Conservation (phyloP, 2,329 filamentous ascomycete species). For the Fusarium coicis region DNA sequence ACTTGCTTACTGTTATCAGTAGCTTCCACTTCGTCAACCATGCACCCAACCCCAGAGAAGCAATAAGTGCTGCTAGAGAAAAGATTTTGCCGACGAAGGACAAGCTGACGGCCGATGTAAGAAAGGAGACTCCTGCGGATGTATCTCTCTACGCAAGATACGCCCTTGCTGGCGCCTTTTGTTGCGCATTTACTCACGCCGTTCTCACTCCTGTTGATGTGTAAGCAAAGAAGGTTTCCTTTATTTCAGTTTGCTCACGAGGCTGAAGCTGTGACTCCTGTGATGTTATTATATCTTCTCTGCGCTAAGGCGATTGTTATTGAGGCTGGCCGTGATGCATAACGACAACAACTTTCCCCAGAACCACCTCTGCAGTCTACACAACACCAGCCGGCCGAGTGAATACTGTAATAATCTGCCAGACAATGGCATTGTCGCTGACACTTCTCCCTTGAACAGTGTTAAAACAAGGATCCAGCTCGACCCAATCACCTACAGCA, state of each 20-base stretch:
- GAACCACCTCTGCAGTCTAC: background rate
- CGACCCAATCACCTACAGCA: background rate
- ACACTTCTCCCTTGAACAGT: background rate
- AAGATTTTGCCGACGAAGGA: background rate
- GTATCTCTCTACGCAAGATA: background rate
- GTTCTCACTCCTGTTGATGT: background rate
- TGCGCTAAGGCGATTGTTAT: rapidly evolving
- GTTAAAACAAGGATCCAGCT: background rate
- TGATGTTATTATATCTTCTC: background rate
- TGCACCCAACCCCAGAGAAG: background rate
- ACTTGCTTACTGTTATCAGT: background rate
- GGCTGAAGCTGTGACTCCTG: background rate
- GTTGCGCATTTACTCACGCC: background rate
- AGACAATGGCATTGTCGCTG: background rate
- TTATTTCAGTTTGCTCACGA: background rate
- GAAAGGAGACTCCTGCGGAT: background rate
- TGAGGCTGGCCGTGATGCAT: background rate
- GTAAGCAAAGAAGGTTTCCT: background rate
- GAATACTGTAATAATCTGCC: background rate
- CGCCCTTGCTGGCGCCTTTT: background rate
- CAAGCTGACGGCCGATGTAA: no score
- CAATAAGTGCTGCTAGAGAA: background rate
- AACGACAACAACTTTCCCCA: background rate
- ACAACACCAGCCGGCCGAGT: background rate
- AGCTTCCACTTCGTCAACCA: background rate